A percentile compares a stretch with the other conserved stretches of the same genome.
These are phyloP conservation scores for Coelastrella sp. DNA, from an alignment of 139 green algal species.

Conservation along the genomic window DNA sequence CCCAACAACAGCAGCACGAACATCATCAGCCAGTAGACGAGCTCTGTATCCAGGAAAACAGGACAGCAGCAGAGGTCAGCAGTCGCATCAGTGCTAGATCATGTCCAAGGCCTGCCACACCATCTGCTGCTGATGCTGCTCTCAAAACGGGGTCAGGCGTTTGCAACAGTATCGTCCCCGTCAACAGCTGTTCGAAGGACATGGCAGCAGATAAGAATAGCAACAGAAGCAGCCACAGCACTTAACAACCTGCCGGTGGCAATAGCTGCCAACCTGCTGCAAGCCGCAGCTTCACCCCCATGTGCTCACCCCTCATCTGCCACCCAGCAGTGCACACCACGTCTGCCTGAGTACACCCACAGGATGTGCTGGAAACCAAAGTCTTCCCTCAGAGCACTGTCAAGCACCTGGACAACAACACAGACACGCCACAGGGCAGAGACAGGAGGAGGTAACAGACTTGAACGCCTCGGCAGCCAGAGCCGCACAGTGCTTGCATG, in stretches of 20 bases:
- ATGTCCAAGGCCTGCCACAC: too few relatives aligned
- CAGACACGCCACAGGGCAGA: background rate
- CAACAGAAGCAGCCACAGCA: too few relatives aligned
- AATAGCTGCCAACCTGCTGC: too few relatives aligned
- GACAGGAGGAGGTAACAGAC: background rate
- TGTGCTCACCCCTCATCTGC: conserved; percentile 86
- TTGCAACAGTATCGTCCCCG: too few relatives aligned
- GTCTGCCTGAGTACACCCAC: conserved; percentile 97
- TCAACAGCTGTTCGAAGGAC: too few relatives aligned
- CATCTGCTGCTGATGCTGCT: too few relatives aligned
- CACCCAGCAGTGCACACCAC: conserved; percentile 98
- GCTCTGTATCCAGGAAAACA: conserved; percentile 61
- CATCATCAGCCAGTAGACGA: conserved; percentile 89
- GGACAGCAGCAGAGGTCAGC: background rate
- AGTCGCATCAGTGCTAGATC: too few relatives aligned
- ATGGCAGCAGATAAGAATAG: too few relatives aligned
- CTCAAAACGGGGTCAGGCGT: too few relatives aligned
- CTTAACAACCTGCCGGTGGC: too few relatives aligned
- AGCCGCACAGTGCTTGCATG: too few relatives aligned
- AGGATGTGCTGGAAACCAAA: conserved; percentile 98
- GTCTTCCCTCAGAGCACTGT: conserved; percentile 88
- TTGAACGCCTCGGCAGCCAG: background rate
- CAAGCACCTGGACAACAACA: conserved; percentile 81
- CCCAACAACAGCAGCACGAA: conserved; percentile 82
- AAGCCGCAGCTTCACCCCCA: too few relatives aligned